phyloP scores from a whole-genome alignment of 805 yeast species.

The Spathaspora girioi region DNA sequence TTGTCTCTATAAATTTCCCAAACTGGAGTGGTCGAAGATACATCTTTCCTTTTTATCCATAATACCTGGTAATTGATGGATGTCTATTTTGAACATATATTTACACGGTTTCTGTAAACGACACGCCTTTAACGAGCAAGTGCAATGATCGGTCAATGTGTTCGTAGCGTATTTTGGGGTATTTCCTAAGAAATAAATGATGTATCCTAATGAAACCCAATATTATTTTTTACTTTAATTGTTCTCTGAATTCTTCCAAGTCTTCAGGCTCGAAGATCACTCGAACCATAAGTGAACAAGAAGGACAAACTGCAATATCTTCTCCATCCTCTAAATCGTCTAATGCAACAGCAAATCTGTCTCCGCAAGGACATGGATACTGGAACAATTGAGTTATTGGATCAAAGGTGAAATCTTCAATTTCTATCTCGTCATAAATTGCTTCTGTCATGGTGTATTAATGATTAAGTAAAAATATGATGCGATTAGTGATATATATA shows the following conservation, averaged over 20 bases:
- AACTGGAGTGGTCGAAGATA: not conserved
- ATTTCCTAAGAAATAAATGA: too few relatives aligned
- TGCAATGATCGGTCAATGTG: too few relatives aligned
- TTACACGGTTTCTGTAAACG: too few relatives aligned
- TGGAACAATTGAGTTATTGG: conserved; percentile 76
- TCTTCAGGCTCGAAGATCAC: conserved; percentile 79
- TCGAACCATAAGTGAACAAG: conserved; percentile 89
- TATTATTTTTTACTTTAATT: not conserved
- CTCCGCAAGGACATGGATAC: conserved; percentile 99
- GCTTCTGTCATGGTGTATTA: conserved; percentile 31
- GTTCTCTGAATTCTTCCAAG: conserved; percentile 42
- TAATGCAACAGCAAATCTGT: conserved; percentile 78
- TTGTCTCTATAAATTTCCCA: not conserved
- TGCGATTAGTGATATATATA: too few relatives aligned
- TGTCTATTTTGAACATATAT: too few relatives aligned
- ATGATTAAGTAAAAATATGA: not conserved
- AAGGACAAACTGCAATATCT: conserved; percentile 93
- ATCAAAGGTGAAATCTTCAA: conserved; percentile 94
- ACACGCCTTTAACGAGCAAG: too few relatives aligned
- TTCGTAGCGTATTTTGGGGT: too few relatives aligned
- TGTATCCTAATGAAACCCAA: not conserved
- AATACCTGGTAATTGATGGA: too few relatives aligned
- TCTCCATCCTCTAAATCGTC: conserved; percentile 90
- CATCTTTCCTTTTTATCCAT: too few relatives aligned
- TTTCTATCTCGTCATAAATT: conserved; percentile 90